These are phyloP conservation scores for Piromyces finnis DNA, from an alignment of 192 early-diverging fungal genomes.

Conservation along the genomic window DNA sequence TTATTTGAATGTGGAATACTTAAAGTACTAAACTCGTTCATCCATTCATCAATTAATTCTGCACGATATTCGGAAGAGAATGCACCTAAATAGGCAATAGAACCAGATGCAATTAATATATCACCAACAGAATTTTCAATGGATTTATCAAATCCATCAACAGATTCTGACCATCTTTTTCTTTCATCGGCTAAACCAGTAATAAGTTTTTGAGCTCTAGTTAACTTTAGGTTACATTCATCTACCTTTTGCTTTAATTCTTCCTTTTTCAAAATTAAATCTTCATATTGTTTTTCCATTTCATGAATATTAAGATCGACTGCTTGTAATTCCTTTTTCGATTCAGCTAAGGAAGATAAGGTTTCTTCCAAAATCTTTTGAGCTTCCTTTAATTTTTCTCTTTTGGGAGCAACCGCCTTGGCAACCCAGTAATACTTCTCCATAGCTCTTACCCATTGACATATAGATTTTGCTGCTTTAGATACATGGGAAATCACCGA, in stretches of 20 bases:
- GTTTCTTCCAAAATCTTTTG: slow-evolving; percentile 27
- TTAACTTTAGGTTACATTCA: slow-evolving; percentile 31
- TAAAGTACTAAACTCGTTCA: slow-evolving; percentile 11
- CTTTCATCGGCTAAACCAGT: slow-evolving; percentile 32
- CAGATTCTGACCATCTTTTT: slow-evolving; percentile 38
- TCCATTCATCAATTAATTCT: slow-evolving; percentile 23
- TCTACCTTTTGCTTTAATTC: slow-evolving; percentile 31
- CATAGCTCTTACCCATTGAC: slow-evolving; percentile 41
- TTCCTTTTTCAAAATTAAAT: slow-evolving; percentile 36
- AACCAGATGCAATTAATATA: slow-evolving; percentile 29
- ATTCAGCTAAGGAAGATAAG: slow-evolving; percentile 32
- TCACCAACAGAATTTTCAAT: slow-evolving; percentile 12
- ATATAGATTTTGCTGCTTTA: slow-evolving; percentile 36
- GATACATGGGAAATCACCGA: slow-evolving; percentile 34
- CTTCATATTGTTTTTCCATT: slow-evolving; percentile 30
- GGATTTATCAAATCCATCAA: slow-evolving; percentile 8
- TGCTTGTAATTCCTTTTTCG: slow-evolving; percentile 29
- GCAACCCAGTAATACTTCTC: slow-evolving; percentile 37
- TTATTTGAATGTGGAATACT: slow-evolving; percentile 25
- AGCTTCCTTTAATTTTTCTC: slow-evolving; percentile 26
- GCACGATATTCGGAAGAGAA: slow-evolving; percentile 33
- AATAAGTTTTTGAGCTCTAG: slow-evolving; percentile 38
- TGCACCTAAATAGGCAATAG: slow-evolving; percentile 39
- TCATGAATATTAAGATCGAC: slow-evolving; percentile 32
- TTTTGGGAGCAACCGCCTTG: slow-evolving; percentile 38